phyloP scores from a whole-genome alignment of 805 yeast genomes.

The Metschnikowia reukaufii region DNA sequence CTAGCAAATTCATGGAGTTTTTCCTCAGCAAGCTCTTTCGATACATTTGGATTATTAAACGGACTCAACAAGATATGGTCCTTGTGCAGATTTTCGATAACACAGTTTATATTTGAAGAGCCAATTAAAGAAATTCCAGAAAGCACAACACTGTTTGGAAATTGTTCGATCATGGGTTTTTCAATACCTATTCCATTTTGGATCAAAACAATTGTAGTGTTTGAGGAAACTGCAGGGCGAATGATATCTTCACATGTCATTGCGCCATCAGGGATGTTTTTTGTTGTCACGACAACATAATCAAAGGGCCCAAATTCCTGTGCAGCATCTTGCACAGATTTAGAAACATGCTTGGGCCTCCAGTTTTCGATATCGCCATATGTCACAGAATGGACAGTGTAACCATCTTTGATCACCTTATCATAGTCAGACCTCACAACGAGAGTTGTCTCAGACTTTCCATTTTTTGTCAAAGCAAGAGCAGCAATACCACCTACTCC shows the following conservation, averaged over 20 bases:
- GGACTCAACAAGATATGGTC: conserved; percentile 55
- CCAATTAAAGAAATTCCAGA: conserved; percentile 69
- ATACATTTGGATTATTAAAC: conserved; percentile 35
- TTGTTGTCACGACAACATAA: conserved; percentile 34
- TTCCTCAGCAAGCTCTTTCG: conserved; percentile 13
- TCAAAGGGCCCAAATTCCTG: conserved; percentile 25
- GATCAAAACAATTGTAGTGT: conserved; percentile 53
- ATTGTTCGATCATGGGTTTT: conserved; percentile 50
- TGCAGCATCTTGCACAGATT: conserved; percentile 16
- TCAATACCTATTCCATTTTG: conserved; percentile 71
- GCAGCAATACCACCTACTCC: conserved; percentile 23
- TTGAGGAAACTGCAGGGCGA: conserved; percentile 23
- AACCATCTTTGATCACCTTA: conserved; percentile 15
- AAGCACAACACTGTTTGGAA: conserved; percentile 50
- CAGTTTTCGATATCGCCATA: conserved; percentile 18
- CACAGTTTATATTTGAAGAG: conserved; percentile 51
- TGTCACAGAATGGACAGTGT: conserved; percentile 16
- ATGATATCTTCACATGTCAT: conserved; percentile 44
- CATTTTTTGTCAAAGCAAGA: conserved; percentile 13
- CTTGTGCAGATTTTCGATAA: conserved; percentile 48
- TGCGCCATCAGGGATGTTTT: conserved; percentile 32
- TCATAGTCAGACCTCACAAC: conserved; percentile 22
- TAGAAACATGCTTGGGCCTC: conserved; percentile 17
- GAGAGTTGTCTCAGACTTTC: conserved; percentile 16
- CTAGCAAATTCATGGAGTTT: conserved; percentile 25